A percentile compares a stretch with the other conserved stretches of the same genome.
Evolutionary conservation across 352 stramenopile species (phyloP).

Genomic region (Globisporangium yorkense): DNA sequence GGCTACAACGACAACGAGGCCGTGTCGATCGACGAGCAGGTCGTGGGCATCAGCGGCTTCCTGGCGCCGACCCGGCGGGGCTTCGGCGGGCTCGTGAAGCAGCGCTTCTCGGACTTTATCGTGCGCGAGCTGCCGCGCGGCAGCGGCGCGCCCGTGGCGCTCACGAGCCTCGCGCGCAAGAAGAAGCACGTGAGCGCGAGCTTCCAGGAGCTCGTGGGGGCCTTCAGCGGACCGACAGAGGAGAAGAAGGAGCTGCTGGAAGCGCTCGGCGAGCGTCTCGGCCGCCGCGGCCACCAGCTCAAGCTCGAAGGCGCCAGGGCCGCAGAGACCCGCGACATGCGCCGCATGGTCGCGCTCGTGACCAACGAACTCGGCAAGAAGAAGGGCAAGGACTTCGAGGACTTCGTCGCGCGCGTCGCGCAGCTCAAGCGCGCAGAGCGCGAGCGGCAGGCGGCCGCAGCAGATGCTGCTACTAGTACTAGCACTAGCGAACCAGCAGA

Average conservation of each 20-base stretch:
- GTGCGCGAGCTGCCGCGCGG: conserved; percentile 57
- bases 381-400: conserved; percentile 67
- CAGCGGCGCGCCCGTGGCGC: conserved; percentile 22
- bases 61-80: conserved; percentile 24
- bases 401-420: conserved; percentile 64
- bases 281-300: conserved; percentile 2
- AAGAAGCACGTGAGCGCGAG: conserved; percentile 21
- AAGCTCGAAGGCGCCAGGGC: conserved; percentile 22
- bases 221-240: conserved; percentile 18
- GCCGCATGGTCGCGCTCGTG: conserved; percentile 46
- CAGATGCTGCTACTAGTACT: background rate
- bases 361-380: conserved; percentile 48
- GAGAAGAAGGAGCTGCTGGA: conserved; percentile 16
- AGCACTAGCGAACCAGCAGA: conserved; percentile 3
- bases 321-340: conserved; percentile 39
- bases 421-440: conserved; percentile 24
- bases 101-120: conserved; percentile 82
- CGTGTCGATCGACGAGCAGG: conserved; percentile 56
- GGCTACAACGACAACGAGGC: conserved; percentile 62
- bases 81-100: conserved; percentile 72
- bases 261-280: conserved; percentile 8
- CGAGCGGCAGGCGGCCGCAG: conserved; percentile 8
- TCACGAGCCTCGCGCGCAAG: conserved; percentile 32
- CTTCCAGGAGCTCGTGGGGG: conserved; percentile 36
- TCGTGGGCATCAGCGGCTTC: conserved; percentile 56